phyloP scores from a whole-genome alignment of 2,329 filamentous ascomycete species.

The Ploettnerulaceae sp. region DNA sequence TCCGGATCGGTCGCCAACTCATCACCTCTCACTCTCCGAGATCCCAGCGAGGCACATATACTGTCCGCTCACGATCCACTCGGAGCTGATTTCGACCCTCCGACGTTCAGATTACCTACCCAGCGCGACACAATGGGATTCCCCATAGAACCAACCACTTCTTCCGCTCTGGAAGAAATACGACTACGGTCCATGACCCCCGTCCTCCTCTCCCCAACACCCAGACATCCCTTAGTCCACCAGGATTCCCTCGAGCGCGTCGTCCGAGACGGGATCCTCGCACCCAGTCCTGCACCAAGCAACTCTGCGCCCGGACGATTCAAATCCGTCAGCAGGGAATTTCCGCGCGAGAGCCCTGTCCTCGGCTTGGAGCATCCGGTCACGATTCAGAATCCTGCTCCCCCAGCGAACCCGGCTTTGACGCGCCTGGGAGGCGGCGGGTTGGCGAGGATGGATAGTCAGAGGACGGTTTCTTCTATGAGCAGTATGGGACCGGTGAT shows the following conservation, averaged over 20 bases:
- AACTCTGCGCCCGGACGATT: slow-evolving; percentile 5
- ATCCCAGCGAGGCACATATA: slow-evolving; percentile 8
- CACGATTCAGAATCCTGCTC: slow-evolving; percentile 1
- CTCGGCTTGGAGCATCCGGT: slow-evolving; percentile 8
- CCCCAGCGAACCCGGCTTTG: background rate
- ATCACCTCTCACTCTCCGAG: slow-evolving; percentile 5
- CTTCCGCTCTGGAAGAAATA: slow-evolving; percentile 3
- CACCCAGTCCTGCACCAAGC: slow-evolving; percentile 9
- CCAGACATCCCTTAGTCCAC: slow-evolving; percentile 14
- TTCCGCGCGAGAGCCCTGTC: slow-evolving; percentile 14
- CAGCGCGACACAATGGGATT: slow-evolving; percentile 26
- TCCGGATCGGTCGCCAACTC: background rate
- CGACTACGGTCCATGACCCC: slow-evolving; percentile 7
- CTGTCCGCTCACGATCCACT: background rate
- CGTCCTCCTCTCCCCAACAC: slow-evolving; percentile 14
- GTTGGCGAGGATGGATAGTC: slow-evolving; percentile 18
- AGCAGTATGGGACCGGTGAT: slow-evolving; percentile 19
- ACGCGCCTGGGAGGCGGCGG: background rate
- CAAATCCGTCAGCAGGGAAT: slow-evolving; percentile 8
- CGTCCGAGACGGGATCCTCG: slow-evolving; percentile 8
- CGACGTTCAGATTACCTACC: background rate
- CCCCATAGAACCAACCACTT: slow-evolving; percentile 13
- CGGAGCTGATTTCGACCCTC: background rate
- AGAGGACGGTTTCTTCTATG: slow-evolving; percentile 20
- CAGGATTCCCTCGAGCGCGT: slow-evolving; percentile 18